A percentile compares a stretch with the other conserved stretches of the same genome.
Conservation (phyloP, 2,329 filamentous ascomycete genomes). For the Aquanectria penicillioides region DNA sequence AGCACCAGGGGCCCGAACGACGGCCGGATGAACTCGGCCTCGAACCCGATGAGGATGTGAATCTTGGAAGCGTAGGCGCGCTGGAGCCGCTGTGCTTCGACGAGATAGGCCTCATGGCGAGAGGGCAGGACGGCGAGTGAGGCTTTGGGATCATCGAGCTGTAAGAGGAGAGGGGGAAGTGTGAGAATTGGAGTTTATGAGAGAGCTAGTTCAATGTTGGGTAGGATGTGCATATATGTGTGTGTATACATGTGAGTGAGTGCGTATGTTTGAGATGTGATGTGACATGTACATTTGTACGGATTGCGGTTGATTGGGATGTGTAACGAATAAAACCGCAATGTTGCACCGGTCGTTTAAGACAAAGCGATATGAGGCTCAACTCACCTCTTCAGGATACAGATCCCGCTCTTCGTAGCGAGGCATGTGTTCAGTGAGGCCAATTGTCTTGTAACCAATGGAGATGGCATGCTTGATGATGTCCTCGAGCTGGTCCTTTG, state of each 20-base stretch:
- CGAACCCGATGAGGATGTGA: slow-evolving; percentile 87
- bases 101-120: slow-evolving; percentile 77
- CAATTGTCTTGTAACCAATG: slow-evolving; percentile 83
- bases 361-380: background rate
- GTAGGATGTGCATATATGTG: too few relatives aligned
- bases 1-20: slow-evolving; percentile 67
- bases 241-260: too few relatives aligned
- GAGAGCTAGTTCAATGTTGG: background rate
- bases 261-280: too few relatives aligned
- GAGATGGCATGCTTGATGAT: slow-evolving; percentile 82
- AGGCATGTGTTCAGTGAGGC: slow-evolving; percentile 95
- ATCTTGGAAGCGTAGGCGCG: slow-evolving; percentile 76
- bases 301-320: too few relatives aligned
- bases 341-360: background rate
- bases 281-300: background rate
- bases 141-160: slow-evolving; percentile 61
- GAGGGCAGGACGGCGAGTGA: slow-evolving; percentile 60
- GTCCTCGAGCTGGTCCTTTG: slow-evolving; percentile 84
- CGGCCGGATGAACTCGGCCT: slow-evolving; percentile 90
- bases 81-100: slow-evolving; percentile 79
- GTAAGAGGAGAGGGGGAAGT: slow-evolving; percentile 20
- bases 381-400: slow-evolving; percentile 86
- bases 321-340: background rate
- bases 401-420: slow-evolving; percentile 77
- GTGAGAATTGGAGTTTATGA: slow-evolving; percentile 10